Conservation (phyloP, 805 yeast genomes). For the Cyberlindnera subsufficiens region DNA sequence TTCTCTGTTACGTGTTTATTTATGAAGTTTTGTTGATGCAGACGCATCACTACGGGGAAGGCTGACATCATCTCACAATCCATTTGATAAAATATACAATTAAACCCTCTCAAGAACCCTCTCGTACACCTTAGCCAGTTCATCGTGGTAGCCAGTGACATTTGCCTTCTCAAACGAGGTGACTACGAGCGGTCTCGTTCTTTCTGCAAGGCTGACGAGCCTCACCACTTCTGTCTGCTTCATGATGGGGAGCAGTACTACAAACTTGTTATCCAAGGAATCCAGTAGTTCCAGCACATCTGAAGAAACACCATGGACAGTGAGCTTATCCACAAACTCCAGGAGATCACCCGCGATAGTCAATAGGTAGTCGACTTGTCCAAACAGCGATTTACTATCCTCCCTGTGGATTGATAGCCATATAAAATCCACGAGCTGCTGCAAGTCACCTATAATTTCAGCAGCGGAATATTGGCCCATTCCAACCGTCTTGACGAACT, state of each 20-base stretch:
- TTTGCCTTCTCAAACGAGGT: slow-evolving; percentile 27
- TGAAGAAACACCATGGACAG: slow-evolving; percentile 23
- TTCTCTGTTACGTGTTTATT: no score
- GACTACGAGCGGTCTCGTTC: slow-evolving; percentile 40
- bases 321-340: slow-evolving; percentile 46
- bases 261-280: slow-evolving; percentile 37
- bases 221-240: slow-evolving; percentile 44
- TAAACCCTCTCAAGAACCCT: slow-evolving; percentile 30
- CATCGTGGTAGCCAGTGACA: slow-evolving; percentile 38
- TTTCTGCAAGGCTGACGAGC: slow-evolving; percentile 44
- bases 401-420: slow-evolving; percentile 52
- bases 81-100: background rate
- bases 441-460: slow-evolving; percentile 31
- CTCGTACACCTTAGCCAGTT: slow-evolving; percentile 39
- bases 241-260: slow-evolving; percentile 29
- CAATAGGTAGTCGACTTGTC: slow-evolving; percentile 58
- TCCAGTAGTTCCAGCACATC: slow-evolving; percentile 32
- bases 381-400: slow-evolving; percentile 28
- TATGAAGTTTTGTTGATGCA: no score
- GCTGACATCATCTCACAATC: no score
- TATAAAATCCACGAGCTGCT: slow-evolving; percentile 44
- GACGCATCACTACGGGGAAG: no score
- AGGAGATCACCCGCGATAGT: slow-evolving; percentile 61
- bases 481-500: slow-evolving; percentile 34
- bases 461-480: slow-evolving; percentile 9